Evolutionary conservation across 306 rosid genomes (phyloP).

Genomic region (Phaseolus lunatus): DNA sequence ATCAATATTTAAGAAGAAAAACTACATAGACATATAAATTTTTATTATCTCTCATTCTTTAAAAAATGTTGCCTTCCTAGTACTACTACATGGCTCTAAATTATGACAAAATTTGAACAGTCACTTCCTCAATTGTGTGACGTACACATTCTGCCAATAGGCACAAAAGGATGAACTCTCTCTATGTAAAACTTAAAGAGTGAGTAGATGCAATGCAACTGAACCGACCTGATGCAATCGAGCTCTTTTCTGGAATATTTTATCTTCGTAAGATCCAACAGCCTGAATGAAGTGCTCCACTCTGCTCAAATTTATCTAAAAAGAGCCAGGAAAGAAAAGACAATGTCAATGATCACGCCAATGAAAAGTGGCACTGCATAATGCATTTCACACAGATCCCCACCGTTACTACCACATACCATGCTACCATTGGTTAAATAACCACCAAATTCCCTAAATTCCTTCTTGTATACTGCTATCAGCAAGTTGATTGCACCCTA

Average conservation of each 20-base stretch:
- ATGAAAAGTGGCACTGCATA: slow-evolving; percentile 20
- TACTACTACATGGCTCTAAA: background rate
- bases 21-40: background rate
- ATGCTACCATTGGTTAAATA: slow-evolving; percentile 87
- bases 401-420: slow-evolving; percentile 55
- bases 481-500: slow-evolving; percentile 98
- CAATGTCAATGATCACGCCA: slow-evolving; percentile 7
- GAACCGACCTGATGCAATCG: slow-evolving; percentile 79
- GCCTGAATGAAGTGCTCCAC: slow-evolving; percentile 97
- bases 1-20: slow-evolving; percentile 23
- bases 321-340: slow-evolving; percentile 19
- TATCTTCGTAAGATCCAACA: slow-evolving; percentile 88
- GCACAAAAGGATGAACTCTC: background rate
- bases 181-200: background rate
- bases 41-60: slow-evolving; percentile 23
- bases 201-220: slow-evolving; percentile 10
- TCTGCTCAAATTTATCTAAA: slow-evolving; percentile 72
- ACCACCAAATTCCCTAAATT: slow-evolving; percentile 75
- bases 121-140: background rate
- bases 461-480: slow-evolving; percentile 91
- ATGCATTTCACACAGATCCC: slow-evolving; percentile 5
- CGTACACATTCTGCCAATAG: background rate
- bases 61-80: background rate
- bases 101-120: background rate
- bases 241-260: slow-evolving; percentile 90